Base-by-base conservation (phyloP, 257 asterid species). In the Striga asiatica region DNA sequence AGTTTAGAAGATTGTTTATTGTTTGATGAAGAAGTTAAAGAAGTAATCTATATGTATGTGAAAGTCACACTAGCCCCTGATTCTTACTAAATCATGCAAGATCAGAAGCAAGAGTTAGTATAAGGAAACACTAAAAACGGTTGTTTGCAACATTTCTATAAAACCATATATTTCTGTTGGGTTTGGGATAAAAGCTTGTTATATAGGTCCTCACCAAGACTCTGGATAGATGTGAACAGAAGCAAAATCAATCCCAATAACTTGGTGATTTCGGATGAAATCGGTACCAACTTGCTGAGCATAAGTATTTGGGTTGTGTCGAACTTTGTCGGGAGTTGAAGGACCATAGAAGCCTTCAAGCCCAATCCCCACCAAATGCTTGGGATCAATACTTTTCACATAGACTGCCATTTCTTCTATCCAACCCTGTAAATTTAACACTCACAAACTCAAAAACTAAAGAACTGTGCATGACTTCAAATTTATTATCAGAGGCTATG, bases 201-300 rank as follows among this genome's bases (percentile, higher is more conserved):
- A 37, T 10, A 1, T 41, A 64, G 32, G 43, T 38, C 64, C 69
- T 84, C 68, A 88, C 97, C 97, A 85, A 62, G 93, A 72, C 53
- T 91, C 96, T 0, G 96, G 95, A 62, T 91, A 91, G 43, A 81
- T 83, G 78, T 87, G 98, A 56, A 72, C 95, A 5, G 96, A 91
- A 38, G 98, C 98, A 66, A 86, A 91, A 71, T 91, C 98, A 63
- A 91, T 80, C 3, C 98, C 96, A 46, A 86, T 85, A 84, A 77
- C 88, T 72, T 78, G 95, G 67, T 91, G 98, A 46, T 91, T 86
- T 54, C 98, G 88, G 48, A 91, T 81, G 73, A 91, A 91, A 66
- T 91, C 98, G 0, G 96, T 91, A 10, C 98, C 98, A 6, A 84
- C 95, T 71, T 82, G 93, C 56, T 87, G 93, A 43, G 94, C 82